A percentile compares a stretch with the other conserved stretches of the same genome.
phyloP scores from a whole-genome alignment of 495 filamentous ascomycete genomes.

The Aspergillus panamensis region DNA sequence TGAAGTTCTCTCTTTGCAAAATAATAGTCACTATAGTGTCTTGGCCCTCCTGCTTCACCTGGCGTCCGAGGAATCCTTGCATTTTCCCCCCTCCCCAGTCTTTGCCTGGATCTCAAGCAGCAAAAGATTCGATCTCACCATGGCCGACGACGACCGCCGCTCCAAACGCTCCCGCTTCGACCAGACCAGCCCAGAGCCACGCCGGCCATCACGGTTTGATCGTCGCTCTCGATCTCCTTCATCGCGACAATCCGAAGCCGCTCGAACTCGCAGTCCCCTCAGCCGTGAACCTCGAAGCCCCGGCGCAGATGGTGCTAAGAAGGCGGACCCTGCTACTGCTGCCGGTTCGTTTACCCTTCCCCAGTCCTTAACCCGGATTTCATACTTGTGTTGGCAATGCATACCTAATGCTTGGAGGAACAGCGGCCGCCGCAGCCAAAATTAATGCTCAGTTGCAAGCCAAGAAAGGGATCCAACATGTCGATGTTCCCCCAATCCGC shows the following conservation, averaged over 20 bases:
- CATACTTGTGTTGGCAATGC: background rate
- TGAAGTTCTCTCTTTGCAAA: constrained; percentile 25
- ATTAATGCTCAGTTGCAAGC: constrained; percentile 92
- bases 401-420: constrained; percentile 10
- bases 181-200: constrained; percentile 74
- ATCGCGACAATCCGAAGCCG: constrained; percentile 54
- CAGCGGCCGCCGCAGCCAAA: constrained; percentile 86
- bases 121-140: constrained; percentile 28
- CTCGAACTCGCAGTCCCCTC: constrained; percentile 78
- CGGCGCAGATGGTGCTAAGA: constrained; percentile 37
- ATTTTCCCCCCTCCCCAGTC: background rate
- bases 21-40: constrained; percentile 14
- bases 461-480: constrained; percentile 89
- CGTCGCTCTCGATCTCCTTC: constrained; percentile 82
- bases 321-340: constrained; percentile 73
- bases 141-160: constrained; percentile 78
- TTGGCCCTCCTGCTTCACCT: constrained; percentile 3
- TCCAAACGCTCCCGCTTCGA: constrained; percentile 90
- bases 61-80: constrained; percentile 2
- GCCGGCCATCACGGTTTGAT: constrained; percentile 72
- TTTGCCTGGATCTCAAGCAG: background rate
- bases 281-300: constrained; percentile 54
- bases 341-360: constrained; percentile 57
- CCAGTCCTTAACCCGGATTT: background rate
- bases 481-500: constrained; percentile 86